Conservation (phyloP, 225 moss, liverwort and hornwort genomes). For the Pleurozium schreberi region DNA sequence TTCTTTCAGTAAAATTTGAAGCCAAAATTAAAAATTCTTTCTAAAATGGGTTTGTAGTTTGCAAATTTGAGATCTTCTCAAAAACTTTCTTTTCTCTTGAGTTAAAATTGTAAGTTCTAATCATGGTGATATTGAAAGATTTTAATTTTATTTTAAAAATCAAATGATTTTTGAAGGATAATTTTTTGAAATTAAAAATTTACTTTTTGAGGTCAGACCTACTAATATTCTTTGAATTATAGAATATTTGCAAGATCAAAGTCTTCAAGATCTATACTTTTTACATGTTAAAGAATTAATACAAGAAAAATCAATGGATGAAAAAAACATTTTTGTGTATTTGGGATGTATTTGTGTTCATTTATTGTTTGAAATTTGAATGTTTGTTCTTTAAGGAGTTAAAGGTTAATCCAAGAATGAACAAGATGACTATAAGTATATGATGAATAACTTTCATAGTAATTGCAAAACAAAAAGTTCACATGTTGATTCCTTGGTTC, state of each 20-base stretch:
- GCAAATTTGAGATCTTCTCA: neutral
- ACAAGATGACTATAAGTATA: neutral
- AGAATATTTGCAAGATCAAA: neutral
- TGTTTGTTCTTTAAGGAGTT: neutral
- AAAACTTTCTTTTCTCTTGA: neutral
- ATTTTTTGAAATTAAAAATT: neutral
- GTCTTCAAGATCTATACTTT: neutral
- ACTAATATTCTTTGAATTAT: too few relatives aligned
- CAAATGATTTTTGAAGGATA: neutral
- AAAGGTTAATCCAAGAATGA: neutral
- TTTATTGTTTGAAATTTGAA: too few relatives aligned
- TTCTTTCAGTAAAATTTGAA: neutral
- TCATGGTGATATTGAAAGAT: too few relatives aligned
- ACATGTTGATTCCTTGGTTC: too few relatives aligned
- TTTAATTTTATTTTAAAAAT: neutral
- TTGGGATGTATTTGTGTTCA: neutral
- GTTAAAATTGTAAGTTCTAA: neutral
- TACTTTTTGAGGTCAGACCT: neutral
- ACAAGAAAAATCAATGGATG: neutral
- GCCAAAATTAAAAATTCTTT: too few relatives aligned
- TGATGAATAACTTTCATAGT: neutral
- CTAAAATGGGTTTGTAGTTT: neutral
- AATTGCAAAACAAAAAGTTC: accelerated
- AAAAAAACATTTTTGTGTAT: neutral
- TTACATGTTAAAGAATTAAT: neutral